phyloP scores from a whole-genome alignment of 495 filamentous ascomycete species.

The Aspergillus heteromorphus region DNA sequence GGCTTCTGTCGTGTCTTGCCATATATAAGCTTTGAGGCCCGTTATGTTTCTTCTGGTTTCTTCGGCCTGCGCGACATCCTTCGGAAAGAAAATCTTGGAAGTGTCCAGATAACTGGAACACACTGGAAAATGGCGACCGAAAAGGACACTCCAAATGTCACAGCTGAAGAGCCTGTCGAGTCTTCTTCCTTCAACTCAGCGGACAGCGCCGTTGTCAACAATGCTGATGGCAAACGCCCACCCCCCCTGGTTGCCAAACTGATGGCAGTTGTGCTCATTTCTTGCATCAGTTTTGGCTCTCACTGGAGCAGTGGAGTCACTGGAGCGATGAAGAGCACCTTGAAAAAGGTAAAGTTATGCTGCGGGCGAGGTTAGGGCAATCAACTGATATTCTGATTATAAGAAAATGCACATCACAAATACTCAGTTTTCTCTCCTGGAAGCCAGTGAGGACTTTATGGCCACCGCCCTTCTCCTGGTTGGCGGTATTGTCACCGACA shows the following conservation, averaged over 20 bases:
- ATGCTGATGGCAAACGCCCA: constrained; percentile 16
- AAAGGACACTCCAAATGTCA: neutral
- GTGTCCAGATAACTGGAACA: neutral
- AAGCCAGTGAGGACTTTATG: constrained; percentile 46
- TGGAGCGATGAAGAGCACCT: constrained; percentile 41
- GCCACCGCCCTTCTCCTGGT: constrained; percentile 37
- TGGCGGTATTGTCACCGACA: constrained; percentile 40
- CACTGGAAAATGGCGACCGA: neutral
- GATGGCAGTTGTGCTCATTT: constrained; percentile 32
- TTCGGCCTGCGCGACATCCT: neutral
- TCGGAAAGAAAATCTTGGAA: no score
- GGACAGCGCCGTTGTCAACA: neutral
- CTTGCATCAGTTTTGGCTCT: constrained; percentile 40
- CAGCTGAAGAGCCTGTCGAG: neutral
- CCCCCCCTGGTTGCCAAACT: constrained; percentile 34
- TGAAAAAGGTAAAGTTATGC: constrained; percentile 32
- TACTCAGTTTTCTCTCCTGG: constrained; percentile 37
- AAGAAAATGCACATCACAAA: constrained; percentile 38
- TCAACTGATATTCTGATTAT: neutral
- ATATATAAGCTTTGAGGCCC: neutral
- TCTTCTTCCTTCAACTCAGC: neutral
- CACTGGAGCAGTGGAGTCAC: constrained; percentile 39
- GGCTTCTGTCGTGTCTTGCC: neutral
- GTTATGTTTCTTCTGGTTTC: neutral
- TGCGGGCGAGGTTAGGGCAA: neutral